These are phyloP conservation scores for Dendrobium chrysotoxum DNA, from an alignment of 106 monocot species.

Conservation along the genomic window DNA sequence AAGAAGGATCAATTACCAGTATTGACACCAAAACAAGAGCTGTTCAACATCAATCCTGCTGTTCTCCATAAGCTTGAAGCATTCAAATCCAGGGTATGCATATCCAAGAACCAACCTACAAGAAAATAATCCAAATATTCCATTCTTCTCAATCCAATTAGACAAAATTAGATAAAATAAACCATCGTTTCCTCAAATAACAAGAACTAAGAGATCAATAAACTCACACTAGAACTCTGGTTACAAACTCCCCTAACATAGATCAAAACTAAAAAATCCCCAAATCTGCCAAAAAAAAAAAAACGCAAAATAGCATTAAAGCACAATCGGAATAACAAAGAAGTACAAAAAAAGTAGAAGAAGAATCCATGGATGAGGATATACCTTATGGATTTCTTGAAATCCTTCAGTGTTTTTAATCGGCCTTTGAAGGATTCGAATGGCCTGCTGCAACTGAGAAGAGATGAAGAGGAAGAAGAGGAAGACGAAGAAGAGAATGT, in stretches of 20 bases:
- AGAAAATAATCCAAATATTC: neutral
- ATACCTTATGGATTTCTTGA: neutral
- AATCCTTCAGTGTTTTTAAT: neutral
- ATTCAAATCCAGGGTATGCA: constrained; percentile 71
- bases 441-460: neutral
- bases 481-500: neutral
- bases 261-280: neutral
- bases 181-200: neutral
- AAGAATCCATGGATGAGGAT: neutral
- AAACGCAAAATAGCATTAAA: neutral
- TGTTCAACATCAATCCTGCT: constrained; percentile 19
- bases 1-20: constrained; percentile 45
- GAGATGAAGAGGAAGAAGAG: neutral
- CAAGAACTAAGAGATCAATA: neutral
- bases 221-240: constrained; percentile 22
- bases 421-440: neutral
- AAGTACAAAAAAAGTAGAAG: neutral
- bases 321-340: neutral
- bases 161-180: neutral
- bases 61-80: constrained; percentile 69
- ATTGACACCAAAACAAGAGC: constrained; percentile 81
- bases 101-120: constrained; percentile 70
- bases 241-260: constrained; percentile 33
- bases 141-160: neutral
- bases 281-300: neutral